Base-by-base conservation (phyloP, 164 flowering plant species). In the Platanus orientalis region DNA sequence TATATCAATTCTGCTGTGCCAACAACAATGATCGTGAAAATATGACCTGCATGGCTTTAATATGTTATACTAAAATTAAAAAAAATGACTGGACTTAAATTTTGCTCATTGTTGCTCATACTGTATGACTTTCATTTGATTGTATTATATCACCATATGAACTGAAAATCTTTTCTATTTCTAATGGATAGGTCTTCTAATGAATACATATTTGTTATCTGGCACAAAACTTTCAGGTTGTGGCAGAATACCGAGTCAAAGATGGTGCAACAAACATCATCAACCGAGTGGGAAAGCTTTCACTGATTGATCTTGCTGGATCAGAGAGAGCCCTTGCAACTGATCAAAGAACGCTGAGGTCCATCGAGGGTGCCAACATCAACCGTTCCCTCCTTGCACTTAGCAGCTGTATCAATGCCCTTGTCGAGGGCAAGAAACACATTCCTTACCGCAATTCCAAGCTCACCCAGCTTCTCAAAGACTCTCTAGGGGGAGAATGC, bases 291-390 rank as follows among this genome's bases (percentile, higher is more conserved):
- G 98, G 98, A 34, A 92, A 92, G 78, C 87, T 92, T 1, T 92
- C 98, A 1, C 75, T 92, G 60, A 85, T 92, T 60, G 96, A 92
- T 78, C 86, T 92, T 68, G 98, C 98, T 23, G 98, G 98, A 44
- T 92, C 98, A 1, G 98, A 92, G 79, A 82, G 98, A 75, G 96
- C 98, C 32, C 81, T 84, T 65, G 98, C 98, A 13, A 92, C 98
- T 51, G 98, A 92, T 77, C 98, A 84, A 73, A 80, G 96, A 73
- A 89, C 98, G 16, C 70, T 89, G 11, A 77, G 98, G 72, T 89
- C 96, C 45, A 74, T 89, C 13, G 96, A 92, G 65, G 98, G 98
- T 44, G 98, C 98, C 57, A 92, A 92, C 77, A 92, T 92, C 58
- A 92, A 92, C 60, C 81, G 89, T 55, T 92, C 98, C 26, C 88